These are phyloP conservation scores for Arbutus unedo DNA, from an alignment of 148 eudicot species.

Conservation along the genomic window DNA sequence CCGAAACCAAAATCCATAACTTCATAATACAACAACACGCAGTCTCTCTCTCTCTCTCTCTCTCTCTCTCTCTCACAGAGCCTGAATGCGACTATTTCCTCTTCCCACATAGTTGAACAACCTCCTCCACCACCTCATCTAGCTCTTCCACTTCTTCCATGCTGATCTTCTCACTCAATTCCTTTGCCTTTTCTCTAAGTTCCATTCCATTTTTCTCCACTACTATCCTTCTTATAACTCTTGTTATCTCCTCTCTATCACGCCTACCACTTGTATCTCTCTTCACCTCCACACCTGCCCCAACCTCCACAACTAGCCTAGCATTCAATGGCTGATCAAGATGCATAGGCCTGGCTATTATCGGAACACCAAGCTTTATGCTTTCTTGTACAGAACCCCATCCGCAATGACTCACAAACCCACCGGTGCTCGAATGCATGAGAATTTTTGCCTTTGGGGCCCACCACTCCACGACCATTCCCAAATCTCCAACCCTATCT, in stretches of 20 bases:
- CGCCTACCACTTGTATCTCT: constrained; percentile 19
- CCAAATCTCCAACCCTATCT: constrained; percentile 22
- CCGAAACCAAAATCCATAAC: no score
- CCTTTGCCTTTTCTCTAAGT: constrained; percentile 20
- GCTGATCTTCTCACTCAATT: constrained; percentile 11
- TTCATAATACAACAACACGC: no score
- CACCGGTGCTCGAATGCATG: constrained; percentile 23
- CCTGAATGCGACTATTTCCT: neutral
- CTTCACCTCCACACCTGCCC: constrained; percentile 23
- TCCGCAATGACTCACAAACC: constrained; percentile 39
- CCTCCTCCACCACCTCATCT: constrained; percentile 5
- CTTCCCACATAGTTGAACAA: neutral
- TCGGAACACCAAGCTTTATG: constrained; percentile 25
- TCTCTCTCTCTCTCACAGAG: no score
- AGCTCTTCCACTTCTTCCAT: constrained; percentile 18
- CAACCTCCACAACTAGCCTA: constrained; percentile 25
- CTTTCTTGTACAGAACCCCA: constrained; percentile 35
- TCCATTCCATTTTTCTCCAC: constrained; percentile 13
- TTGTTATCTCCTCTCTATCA: constrained; percentile 15
- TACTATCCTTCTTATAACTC: constrained; percentile 18
- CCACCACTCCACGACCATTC: constrained; percentile 26
- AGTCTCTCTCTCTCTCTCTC: no score
- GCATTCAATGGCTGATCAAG: constrained; percentile 36
- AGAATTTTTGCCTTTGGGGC: constrained; percentile 30
- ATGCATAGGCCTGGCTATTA: constrained; percentile 27